A percentile compares a stretch with the other conserved stretches of the same genome.
Evolutionary conservation across 1,139 yeast species (phyloP).

Genomic region (Trichomonascaceae sp.): DNA sequence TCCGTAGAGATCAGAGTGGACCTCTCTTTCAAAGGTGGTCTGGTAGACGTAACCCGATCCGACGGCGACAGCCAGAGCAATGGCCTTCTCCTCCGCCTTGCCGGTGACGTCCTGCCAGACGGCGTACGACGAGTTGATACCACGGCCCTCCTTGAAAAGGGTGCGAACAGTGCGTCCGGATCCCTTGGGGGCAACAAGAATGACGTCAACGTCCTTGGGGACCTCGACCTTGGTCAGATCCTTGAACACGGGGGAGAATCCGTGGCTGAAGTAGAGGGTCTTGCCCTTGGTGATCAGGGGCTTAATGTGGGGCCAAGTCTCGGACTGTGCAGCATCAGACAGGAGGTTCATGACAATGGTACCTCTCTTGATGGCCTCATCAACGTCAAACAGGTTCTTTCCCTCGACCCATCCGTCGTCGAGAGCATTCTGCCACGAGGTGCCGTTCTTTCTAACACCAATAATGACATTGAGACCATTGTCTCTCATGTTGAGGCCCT

Average conservation of each 20-base stretch:
- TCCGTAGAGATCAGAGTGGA: constrained; percentile 97
- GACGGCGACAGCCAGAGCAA: constrained; percentile 96
- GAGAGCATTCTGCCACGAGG: constrained; percentile 98
- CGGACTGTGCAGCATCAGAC: constrained; percentile 99
- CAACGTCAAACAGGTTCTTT: constrained; percentile 88
- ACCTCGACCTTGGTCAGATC: constrained; percentile 93
- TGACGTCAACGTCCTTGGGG: constrained; percentile 90
- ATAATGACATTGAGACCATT: constrained; percentile 94
- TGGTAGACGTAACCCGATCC: constrained; percentile 99
- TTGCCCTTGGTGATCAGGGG: constrained; percentile 93
- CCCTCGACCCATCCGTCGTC: constrained; percentile 99
- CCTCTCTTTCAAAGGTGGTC: constrained; percentile 98
- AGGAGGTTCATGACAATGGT: constrained; percentile 93
- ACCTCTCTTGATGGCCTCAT: constrained; percentile 86
- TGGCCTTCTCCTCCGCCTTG: constrained; percentile 98
- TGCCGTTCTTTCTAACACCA: constrained; percentile 98
- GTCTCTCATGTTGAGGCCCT: constrained; percentile 98
- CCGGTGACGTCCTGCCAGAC: constrained; percentile 99
- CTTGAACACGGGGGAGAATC: constrained; percentile 98
- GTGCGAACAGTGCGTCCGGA: constrained; percentile 99
- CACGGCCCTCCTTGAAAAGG: constrained; percentile 99
- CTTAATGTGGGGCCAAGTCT: constrained; percentile 81
- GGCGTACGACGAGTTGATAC: constrained; percentile 97
- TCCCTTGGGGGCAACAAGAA: constrained; percentile 99
- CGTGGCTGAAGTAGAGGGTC: constrained; percentile 98